Evolutionary conservation across 805 yeast genomes (phyloP).

Genomic region (Cyberlindnera bimundalis): DNA sequence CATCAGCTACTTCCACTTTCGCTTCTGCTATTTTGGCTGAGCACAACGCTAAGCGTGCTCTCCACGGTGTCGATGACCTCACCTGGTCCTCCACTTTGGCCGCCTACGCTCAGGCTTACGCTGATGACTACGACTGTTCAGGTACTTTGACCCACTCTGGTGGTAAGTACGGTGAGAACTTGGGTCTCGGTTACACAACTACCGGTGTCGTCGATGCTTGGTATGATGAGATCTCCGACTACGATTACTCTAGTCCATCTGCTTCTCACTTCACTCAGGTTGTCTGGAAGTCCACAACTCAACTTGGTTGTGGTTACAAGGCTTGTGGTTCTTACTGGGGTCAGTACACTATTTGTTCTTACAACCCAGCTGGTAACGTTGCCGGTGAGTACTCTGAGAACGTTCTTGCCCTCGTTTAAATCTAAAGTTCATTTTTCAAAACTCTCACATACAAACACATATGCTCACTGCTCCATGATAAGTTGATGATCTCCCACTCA

Average conservation of each 20-base stretch:
- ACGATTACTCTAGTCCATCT: conserved; percentile 49
- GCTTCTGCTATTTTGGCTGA: conserved; percentile 42
- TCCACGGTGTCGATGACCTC: conserved; percentile 42
- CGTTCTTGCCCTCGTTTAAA: conserved; percentile 21
- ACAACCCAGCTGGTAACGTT: conserved; percentile 71
- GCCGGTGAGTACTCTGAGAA: conserved; percentile 46
- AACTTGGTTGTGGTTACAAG: conserved; percentile 74
- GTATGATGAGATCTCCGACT: conserved; percentile 63
- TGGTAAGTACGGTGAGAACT: conserved; percentile 77
- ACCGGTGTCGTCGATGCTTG: conserved; percentile 65
- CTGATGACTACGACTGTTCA: conserved; percentile 53
- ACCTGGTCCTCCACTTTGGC: conserved; percentile 48
- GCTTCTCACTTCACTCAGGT: conserved; percentile 87
- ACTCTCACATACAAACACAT: too few relatives aligned
- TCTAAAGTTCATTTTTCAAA: too few relatives aligned
- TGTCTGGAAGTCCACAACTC: conserved; percentile 67
- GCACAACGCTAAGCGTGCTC: conserved; percentile 50
- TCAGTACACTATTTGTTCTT: conserved; percentile 69
- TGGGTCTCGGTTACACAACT: conserved; percentile 65
- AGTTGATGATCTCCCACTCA: background rate
- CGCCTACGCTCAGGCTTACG: conserved; percentile 49
- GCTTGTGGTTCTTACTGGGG: conserved; percentile 55
- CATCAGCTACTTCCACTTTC: conserved; percentile 29
- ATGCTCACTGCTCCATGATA: background rate
- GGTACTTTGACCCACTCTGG: conserved; percentile 64